Percentiles rank a stretch among this genome's conserved stretches.
These are phyloP conservation scores for Chenopodium suecicum DNA, from an alignment of 148 eudicot genomes.

Conservation along the genomic window DNA sequence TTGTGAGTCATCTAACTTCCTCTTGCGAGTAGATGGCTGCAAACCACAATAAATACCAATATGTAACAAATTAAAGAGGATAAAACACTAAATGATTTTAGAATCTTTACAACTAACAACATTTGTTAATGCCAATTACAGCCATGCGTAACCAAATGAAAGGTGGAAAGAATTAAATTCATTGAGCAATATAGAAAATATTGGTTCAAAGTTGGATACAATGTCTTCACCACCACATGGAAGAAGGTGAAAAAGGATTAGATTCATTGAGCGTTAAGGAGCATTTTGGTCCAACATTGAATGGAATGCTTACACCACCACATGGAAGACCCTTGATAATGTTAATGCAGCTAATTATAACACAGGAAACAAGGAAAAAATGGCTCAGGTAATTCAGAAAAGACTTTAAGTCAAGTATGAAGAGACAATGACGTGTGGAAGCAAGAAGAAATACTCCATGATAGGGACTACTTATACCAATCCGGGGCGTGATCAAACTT, in stretches of 20 bases:
- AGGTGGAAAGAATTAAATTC: background rate
- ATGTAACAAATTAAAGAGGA: background rate
- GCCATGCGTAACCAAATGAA: background rate
- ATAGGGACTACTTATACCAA: background rate
- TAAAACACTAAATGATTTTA: background rate
- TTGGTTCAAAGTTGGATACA: background rate
- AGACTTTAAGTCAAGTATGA: background rate
- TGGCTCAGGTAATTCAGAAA: background rate
- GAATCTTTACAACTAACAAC: background rate
- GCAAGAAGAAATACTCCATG: background rate
- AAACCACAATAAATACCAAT: conserved; percentile 3
- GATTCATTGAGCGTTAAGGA: too few relatives aligned
- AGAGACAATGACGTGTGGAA: background rate
- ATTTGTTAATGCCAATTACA: background rate
- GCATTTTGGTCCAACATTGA: background rate
- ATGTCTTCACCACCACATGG: background rate
- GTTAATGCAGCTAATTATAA: background rate
- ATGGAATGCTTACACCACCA: background rate
- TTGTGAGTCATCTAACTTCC: conserved; percentile 45
- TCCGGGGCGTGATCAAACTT: background rate
- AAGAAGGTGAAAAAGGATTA: background rate
- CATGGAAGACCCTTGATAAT: background rate
- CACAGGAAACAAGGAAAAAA: background rate
- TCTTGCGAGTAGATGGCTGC: conserved; percentile 64
- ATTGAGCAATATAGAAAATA: background rate